Evolutionary conservation across 2,329 filamentous ascomycete genomes (phyloP).

Genomic region (Nemania sp.): DNA sequence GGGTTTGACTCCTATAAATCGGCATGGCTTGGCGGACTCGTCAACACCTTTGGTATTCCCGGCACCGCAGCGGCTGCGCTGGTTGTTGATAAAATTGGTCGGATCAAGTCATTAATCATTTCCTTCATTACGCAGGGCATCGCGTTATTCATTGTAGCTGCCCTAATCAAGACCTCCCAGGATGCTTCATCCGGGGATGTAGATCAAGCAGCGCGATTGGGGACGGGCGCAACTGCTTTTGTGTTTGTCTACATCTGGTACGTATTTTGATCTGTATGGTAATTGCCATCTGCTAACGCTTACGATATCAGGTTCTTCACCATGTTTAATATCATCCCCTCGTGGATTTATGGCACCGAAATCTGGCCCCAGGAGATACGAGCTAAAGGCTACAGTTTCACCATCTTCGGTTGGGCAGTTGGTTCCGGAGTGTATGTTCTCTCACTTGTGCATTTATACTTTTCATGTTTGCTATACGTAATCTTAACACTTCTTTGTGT

Average conservation of each 20-base stretch:
- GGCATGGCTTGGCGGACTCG: conserved; percentile 61
- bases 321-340: conserved; percentile 53
- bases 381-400: conserved; percentile 70
- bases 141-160: conserved; percentile 50
- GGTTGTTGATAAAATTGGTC: conserved; percentile 63
- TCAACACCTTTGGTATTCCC: conserved; percentile 64
- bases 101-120: conserved; percentile 47
- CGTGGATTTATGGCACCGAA: conserved; percentile 59
- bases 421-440: conserved; percentile 60
- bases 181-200: conserved; percentile 36
- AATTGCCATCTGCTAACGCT: conserved; percentile 1
- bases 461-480: not conserved
- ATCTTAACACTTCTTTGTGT: conserved; percentile 11
- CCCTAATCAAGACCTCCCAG: conserved; percentile 48
- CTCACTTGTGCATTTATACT: not conserved
- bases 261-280: conserved; percentile 32
- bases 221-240: conserved; percentile 45
- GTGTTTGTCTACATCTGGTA: conserved; percentile 46
- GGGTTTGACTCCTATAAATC: conserved; percentile 54
- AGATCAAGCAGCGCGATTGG: conserved; percentile 26
- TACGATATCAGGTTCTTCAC: conserved; percentile 40
- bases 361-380: conserved; percentile 68
- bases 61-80: conserved; percentile 64
- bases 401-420: conserved; percentile 69
- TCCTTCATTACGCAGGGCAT: conserved; percentile 50